phyloP scores from a whole-genome alignment of 768 basidiomycete species.

The Termitomyces sp. region DNA sequence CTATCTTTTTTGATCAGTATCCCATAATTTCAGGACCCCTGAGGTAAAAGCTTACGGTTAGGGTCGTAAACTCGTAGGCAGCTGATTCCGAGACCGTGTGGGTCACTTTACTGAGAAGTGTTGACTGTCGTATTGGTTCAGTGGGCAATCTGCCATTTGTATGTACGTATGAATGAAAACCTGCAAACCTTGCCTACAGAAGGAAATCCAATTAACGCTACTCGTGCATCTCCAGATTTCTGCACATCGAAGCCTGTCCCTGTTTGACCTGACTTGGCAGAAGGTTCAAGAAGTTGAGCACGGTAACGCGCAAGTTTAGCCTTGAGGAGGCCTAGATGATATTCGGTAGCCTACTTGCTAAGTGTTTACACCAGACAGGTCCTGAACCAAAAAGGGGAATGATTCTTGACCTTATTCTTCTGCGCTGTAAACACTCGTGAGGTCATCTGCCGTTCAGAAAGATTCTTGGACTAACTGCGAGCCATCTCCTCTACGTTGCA shows the following conservation, averaged over 20 bases:
- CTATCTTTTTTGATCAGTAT: slow-evolving; percentile 26
- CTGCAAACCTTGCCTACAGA: slow-evolving; percentile 78
- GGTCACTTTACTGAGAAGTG: slow-evolving; percentile 86
- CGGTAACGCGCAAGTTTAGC: slow-evolving; percentile 94
- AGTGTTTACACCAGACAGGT: slow-evolving; percentile 8
- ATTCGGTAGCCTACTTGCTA: slow-evolving; percentile 76
- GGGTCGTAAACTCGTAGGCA: slow-evolving; percentile 93
- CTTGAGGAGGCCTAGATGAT: slow-evolving; percentile 89
- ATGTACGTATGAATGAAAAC: not conserved
- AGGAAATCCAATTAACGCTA: slow-evolving; percentile 92
- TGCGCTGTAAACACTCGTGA: slow-evolving; percentile 48
- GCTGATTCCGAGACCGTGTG: slow-evolving; percentile 86
- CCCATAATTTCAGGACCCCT: not conserved
- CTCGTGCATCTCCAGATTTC: slow-evolving; percentile 78
- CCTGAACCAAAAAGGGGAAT: not conserved
- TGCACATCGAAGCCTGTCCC: slow-evolving; percentile 88
- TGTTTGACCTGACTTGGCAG: slow-evolving; percentile 72
- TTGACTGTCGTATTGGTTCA: slow-evolving; percentile 49
- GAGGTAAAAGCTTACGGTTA: slow-evolving; percentile 50
- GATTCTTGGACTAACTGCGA: slow-evolving; percentile 59
- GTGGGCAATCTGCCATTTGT: not conserved
- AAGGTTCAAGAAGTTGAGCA: slow-evolving; percentile 89
- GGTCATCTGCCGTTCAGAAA: not conserved
- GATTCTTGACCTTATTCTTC: slow-evolving; percentile 78
- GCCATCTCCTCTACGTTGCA: slow-evolving; percentile 84